Evolutionary conservation across 148 eudicot genomes (phyloP).

Genomic region (Vaccinium macrocarpon): DNA sequence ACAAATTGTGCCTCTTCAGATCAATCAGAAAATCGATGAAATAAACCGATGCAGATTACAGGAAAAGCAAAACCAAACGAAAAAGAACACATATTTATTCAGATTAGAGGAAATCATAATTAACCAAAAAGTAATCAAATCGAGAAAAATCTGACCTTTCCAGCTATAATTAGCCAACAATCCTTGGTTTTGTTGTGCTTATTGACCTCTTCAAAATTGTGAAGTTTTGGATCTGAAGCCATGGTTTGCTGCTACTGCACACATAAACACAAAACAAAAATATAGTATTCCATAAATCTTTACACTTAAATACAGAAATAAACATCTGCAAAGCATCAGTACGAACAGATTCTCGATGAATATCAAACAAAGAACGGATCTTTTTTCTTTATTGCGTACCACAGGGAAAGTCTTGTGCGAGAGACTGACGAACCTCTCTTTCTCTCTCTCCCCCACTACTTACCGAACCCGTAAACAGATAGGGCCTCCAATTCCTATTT

Average conservation of each 20-base stretch:
- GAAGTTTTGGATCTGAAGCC: slow-evolving; percentile 44
- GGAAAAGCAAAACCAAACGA: neutral
- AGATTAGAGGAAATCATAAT: neutral
- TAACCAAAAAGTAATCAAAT: neutral
- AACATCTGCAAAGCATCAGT: neutral
- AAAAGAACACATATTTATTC: neutral
- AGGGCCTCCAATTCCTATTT: neutral
- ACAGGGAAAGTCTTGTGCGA: too few relatives aligned
- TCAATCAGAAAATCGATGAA: neutral
- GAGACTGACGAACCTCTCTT: neutral
- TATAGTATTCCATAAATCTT: neutral
- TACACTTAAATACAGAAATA: neutral
- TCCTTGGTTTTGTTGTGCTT: slow-evolving; percentile 46
- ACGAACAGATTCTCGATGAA: neutral
- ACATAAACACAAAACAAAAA: neutral
- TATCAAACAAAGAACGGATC: neutral
- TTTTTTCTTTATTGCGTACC: neutral
- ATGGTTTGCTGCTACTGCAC: slow-evolving; percentile 28
- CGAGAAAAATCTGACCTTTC: slow-evolving; percentile 36
- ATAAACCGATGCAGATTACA: neutral
- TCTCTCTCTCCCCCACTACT: neutral
- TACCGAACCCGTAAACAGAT: neutral
- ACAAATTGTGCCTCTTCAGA: neutral
- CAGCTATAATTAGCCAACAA: slow-evolving; percentile 52
- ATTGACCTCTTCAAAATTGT: slow-evolving; percentile 41